Percentiles rank a stretch among this genome's conserved stretches.
phyloP scores from a whole-genome alignment of 345 rosid genomes.

The Corchorus olitorius region DNA sequence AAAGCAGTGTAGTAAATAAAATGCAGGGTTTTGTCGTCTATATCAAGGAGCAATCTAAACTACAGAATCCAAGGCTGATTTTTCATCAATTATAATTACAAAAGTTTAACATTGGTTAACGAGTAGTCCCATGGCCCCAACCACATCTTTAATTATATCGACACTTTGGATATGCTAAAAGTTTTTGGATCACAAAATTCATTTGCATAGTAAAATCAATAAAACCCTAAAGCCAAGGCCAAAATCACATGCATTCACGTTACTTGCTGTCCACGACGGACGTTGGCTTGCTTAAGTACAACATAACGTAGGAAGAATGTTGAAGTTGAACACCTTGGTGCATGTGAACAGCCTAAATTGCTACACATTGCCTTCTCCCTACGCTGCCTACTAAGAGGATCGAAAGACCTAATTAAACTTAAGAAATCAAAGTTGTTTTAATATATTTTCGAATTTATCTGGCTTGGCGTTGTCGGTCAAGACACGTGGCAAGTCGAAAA shows the following conservation, averaged over 20 bases:
- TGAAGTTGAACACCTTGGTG: slow-evolving; percentile 27
- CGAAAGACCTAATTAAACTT: neutral
- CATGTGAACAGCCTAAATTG: slow-evolving; percentile 36
- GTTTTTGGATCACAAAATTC: slow-evolving; percentile 29
- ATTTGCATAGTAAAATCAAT: slow-evolving; percentile 7
- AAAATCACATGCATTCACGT: slow-evolving; percentile 46
- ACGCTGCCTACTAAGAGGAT: slow-evolving; percentile 16
- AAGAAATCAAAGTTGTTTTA: neutral
- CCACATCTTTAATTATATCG: neutral
- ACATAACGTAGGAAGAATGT: slow-evolving; percentile 32
- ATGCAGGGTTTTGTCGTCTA: neutral
- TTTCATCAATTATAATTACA: neutral
- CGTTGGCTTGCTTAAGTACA: neutral
- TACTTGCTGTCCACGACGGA: slow-evolving; percentile 10
- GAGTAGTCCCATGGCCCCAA: neutral
- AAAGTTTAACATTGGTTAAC: slow-evolving; percentile 14
- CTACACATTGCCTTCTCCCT: slow-evolving; percentile 22
- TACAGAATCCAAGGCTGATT: neutral
- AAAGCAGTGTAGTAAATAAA: too few relatives aligned
- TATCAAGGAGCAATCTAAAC: neutral
- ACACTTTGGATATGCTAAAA: slow-evolving; percentile 7
- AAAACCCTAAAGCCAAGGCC: slow-evolving; percentile 32
- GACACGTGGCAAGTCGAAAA: slow-evolving; percentile 17
- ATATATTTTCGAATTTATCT: neutral
- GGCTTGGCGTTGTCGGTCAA: neutral